Conservation (phyloP, 306 rosid species). For the Dalbergia cochinchinensis region DNA sequence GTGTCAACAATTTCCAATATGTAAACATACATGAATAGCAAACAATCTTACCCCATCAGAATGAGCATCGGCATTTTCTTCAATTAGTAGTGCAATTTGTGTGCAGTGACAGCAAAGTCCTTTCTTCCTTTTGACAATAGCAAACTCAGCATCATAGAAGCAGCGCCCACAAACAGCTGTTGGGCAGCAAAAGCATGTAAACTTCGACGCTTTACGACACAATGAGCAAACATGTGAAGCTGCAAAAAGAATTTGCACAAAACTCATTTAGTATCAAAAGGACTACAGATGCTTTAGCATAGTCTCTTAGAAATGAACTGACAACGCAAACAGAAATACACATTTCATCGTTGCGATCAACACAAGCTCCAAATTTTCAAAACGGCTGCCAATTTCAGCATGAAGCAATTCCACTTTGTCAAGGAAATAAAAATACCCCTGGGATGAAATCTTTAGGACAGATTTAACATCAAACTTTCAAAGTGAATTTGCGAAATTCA, state of each 20-base stretch:
- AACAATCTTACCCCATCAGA: conserved; percentile 72
- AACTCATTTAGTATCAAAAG: conserved; percentile 36
- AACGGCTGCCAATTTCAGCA: conserved; percentile 22
- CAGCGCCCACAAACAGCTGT: conserved; percentile 71
- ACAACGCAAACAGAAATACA: conserved; percentile 20
- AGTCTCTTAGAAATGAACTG: conserved; percentile 33
- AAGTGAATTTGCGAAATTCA: not conserved
- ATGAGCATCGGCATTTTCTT: conserved; percentile 59
- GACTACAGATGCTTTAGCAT: conserved; percentile 6
- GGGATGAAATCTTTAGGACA: conserved; percentile 21
- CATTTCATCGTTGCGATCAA: conserved; percentile 19
- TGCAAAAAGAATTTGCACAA: conserved; percentile 48
- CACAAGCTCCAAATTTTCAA: not conserved
- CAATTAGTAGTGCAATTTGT: conserved; percentile 65
- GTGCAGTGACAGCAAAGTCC: conserved; percentile 71
- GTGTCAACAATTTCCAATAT: not conserved
- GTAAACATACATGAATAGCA: conserved; percentile 24
- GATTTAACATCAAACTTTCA: not conserved
- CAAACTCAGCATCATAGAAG: conserved; percentile 54
- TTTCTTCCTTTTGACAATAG: conserved; percentile 45
- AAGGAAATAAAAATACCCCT: conserved; percentile 2
- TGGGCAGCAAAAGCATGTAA: conserved; percentile 80
- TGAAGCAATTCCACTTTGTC: not conserved
- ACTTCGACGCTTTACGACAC: conserved; percentile 63
- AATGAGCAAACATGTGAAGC: conserved; percentile 68